Evolutionary conservation across 352 stramenopile genomes (phyloP).

Genomic region (Phytophthora pini): DNA sequence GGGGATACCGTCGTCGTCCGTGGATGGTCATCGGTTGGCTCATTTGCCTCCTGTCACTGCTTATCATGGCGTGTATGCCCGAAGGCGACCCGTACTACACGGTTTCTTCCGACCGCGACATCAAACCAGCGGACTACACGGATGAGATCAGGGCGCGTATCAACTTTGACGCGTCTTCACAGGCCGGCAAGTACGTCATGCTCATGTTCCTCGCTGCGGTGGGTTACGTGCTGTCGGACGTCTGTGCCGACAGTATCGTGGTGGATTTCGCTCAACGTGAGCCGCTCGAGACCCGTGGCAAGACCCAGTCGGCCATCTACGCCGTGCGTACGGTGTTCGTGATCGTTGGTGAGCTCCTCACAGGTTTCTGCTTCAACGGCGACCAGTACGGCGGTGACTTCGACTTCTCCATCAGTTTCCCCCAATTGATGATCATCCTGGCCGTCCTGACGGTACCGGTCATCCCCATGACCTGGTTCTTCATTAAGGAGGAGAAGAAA

Average conservation of each 20-base stretch:
- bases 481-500: conserved; percentile 49
- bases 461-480: conserved; percentile 45
- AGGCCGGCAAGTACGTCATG: conserved; percentile 42
- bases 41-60: conserved; percentile 33
- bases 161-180: conserved; percentile 24
- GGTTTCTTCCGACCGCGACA: conserved; percentile 15
- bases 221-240: conserved; percentile 67
- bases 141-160: conserved; percentile 27
- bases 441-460: conserved; percentile 17
- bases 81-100: conserved; percentile 47
- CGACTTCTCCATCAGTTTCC: conserved; percentile 42
- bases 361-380: conserved; percentile 54
- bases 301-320: conserved; percentile 51
- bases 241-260: conserved; percentile 57
- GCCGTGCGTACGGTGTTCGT: conserved; percentile 35
- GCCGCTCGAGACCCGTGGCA: conserved; percentile 33
- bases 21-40: conserved; percentile 51
- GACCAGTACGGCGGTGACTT: conserved; percentile 55
- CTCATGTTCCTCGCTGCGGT: conserved; percentile 59
- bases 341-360: conserved; percentile 35
- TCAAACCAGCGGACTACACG: conserved; percentile 25
- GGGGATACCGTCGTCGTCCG: conserved; percentile 30
- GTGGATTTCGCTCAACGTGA: conserved; percentile 51
- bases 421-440: conserved; percentile 44
- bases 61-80: conserved; percentile 36